Conservation (phyloP, 495 filamentous ascomycete species). For the Xylaria castorea region DNA sequence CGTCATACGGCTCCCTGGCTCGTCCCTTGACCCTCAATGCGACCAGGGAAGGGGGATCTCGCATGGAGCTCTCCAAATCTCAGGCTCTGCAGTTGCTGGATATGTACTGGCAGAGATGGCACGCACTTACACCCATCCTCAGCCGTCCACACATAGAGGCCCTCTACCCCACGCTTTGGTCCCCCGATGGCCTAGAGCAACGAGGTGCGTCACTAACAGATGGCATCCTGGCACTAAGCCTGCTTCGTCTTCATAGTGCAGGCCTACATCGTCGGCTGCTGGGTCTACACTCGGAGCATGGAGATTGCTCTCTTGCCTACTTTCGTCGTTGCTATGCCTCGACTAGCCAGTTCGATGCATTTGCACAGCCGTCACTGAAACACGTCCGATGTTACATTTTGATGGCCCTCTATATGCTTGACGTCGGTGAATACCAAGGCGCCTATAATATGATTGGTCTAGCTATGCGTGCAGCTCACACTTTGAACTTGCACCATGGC, state of each 20-base stretch:
- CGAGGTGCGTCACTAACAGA: conserved; percentile 34
- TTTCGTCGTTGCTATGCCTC: conserved; percentile 38
- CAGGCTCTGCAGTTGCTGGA: conserved; percentile 33
- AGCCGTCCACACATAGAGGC: conserved; percentile 24
- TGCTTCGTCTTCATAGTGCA: conserved; percentile 38
- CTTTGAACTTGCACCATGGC: conserved; percentile 36
- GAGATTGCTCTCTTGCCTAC: conserved; percentile 35
- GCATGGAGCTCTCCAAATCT: conserved; percentile 32
- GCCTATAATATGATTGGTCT: conserved; percentile 47
- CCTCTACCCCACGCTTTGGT: conserved; percentile 24
- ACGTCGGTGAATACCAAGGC: conserved; percentile 33
- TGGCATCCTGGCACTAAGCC: conserved; percentile 35
- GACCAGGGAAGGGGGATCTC: neutral
- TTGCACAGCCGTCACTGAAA: conserved; percentile 31
- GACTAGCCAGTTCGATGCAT: conserved; percentile 33
- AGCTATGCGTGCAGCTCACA: conserved; percentile 42
- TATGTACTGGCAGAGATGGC: conserved; percentile 38
- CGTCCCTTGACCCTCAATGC: conserved; percentile 23
- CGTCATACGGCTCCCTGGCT: conserved; percentile 31
- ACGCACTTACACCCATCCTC: conserved; percentile 35
- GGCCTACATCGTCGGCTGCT: conserved; percentile 39
- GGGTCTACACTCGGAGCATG: conserved; percentile 37
- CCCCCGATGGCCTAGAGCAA: conserved; percentile 4
- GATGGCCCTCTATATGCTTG: conserved; percentile 12
- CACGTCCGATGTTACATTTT: conserved; percentile 40